Percentiles rank a stretch among this genome's conserved stretches.
Conservation (phyloP, 129 eudicot genomes). For the Rutidosis leptorrhynchoides region DNA sequence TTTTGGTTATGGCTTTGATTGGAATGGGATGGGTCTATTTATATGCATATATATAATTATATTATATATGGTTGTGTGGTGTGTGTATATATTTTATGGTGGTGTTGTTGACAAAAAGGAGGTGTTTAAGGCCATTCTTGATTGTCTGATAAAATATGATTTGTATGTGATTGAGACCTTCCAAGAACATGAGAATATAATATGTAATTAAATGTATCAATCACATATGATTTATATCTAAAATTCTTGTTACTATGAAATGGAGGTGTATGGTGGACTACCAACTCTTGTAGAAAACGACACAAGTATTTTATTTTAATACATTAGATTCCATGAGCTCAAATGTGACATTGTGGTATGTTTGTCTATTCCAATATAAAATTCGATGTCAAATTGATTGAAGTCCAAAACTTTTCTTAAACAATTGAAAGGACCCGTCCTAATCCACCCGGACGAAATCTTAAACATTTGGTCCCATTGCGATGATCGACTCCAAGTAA, state of each 20-base stretch:
- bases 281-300: slow-evolving; percentile 20
- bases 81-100: not conserved
- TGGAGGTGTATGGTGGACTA: slow-evolving; percentile 7
- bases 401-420: too few species aligned
- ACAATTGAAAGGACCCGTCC: too few species aligned
- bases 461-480: too few species aligned
- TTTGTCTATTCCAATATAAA: not conserved
- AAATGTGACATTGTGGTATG: not conserved
- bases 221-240: slow-evolving; percentile 11
- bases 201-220: slow-evolving; percentile 16
- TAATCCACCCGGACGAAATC: too few species aligned
- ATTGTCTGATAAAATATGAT: slow-evolving; percentile 28
- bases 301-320: not conserved
- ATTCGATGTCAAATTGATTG: too few species aligned
- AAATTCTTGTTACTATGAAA: slow-evolving; percentile 13
- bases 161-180: slow-evolving; percentile 33
- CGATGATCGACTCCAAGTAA: too few species aligned
- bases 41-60: not conserved
- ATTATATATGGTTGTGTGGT: not conserved
- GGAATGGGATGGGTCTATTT: slow-evolving; percentile 23
- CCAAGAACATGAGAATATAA: slow-evolving; percentile 23
- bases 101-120: slow-evolving; percentile 27
- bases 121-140: slow-evolving; percentile 37
- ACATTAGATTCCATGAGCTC: not conserved
- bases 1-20: slow-evolving; percentile 10